Evolutionary conservation across 208 protist genomes (phyloP).

Genomic region (Crithidia acanthocephali): DNA sequence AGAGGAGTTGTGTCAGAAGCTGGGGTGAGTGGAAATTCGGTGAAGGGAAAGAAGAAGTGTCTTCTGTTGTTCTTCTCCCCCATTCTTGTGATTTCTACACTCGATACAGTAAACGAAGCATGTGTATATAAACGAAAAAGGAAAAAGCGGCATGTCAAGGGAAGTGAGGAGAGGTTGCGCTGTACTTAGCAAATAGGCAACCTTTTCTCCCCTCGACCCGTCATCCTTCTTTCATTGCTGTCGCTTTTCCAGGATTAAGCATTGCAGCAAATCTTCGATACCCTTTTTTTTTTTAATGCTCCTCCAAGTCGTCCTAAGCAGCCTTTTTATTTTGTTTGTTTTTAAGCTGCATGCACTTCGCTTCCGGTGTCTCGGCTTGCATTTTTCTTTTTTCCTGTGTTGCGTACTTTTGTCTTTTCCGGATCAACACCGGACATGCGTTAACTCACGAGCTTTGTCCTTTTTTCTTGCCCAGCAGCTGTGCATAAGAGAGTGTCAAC

Average conservation of each 20-base stretch:
- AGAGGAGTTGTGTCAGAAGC: constrained; percentile 5
- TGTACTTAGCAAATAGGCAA: background rate
- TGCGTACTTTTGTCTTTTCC: background rate
- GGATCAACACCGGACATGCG: background rate
- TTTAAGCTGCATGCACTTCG: too few relatives aligned
- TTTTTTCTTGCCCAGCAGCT: background rate
- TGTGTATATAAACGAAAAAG: constrained; percentile 3
- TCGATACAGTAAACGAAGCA: background rate
- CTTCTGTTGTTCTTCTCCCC: constrained; percentile 41
- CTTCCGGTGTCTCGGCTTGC: background rate
- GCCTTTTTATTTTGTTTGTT: too few relatives aligned
- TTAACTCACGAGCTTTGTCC: background rate
- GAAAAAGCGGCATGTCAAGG: background rate
- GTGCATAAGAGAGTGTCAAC: background rate
- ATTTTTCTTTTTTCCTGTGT: background rate
- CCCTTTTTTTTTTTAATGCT: too few relatives aligned
- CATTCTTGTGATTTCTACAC: background rate
- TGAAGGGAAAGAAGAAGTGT: constrained; percentile 39
- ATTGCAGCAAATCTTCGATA: background rate
- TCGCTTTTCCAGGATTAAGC: background rate
- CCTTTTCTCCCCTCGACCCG: background rate
- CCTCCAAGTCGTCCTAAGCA: too few relatives aligned
- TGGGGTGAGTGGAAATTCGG: background rate
- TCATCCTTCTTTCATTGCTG: background rate
- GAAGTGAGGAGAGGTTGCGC: background rate